Evolutionary conservation across 2,329 filamentous ascomycete genomes (phyloP).

Genomic region (Calonectria hongkongensis): DNA sequence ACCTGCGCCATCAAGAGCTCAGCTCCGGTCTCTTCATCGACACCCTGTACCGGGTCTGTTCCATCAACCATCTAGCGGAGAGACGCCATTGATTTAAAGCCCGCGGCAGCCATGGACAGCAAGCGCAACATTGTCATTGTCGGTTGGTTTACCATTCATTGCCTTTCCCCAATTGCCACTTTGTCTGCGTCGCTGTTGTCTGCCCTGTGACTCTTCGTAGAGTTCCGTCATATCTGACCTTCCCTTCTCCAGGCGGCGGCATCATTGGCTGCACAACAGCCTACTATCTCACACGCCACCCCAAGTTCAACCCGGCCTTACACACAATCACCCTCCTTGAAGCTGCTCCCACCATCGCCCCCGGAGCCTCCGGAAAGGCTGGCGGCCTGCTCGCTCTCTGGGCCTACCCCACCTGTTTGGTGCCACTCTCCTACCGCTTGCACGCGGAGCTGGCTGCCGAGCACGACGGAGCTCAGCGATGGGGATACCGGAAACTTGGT

Average conservation of each 20-base stretch:
- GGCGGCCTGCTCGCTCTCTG: constrained; percentile 92
- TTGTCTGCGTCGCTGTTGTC: background rate
- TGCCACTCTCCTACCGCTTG: constrained; percentile 88
- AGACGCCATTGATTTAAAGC: background rate
- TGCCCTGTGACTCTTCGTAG: constrained; percentile 4
- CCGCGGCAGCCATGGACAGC: constrained; percentile 56
- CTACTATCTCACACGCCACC: constrained; percentile 92
- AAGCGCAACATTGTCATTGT: constrained; percentile 71
- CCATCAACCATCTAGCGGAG: background rate
- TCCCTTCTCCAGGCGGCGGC: constrained; percentile 80
- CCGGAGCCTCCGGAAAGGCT: constrained; percentile 96
- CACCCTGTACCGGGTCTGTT: background rate
- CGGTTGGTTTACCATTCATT: constrained; percentile 58
- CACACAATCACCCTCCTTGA: constrained; percentile 92
- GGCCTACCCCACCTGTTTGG: constrained; percentile 91
- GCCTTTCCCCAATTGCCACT: constrained; percentile 4
- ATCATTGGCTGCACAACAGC: constrained; percentile 95
- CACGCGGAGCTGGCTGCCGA: constrained; percentile 90
- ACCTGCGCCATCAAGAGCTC: background rate
- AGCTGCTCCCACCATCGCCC: constrained; percentile 86
- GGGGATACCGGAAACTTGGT: constrained; percentile 89
- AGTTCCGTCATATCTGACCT: constrained; percentile 38
- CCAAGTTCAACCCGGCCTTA: constrained; percentile 82
- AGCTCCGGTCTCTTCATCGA: background rate
- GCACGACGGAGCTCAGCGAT: constrained; percentile 84